Evolutionary conservation across 345 rosid genomes (phyloP).

Genomic region (Eucalyptus cloeziana): DNA sequence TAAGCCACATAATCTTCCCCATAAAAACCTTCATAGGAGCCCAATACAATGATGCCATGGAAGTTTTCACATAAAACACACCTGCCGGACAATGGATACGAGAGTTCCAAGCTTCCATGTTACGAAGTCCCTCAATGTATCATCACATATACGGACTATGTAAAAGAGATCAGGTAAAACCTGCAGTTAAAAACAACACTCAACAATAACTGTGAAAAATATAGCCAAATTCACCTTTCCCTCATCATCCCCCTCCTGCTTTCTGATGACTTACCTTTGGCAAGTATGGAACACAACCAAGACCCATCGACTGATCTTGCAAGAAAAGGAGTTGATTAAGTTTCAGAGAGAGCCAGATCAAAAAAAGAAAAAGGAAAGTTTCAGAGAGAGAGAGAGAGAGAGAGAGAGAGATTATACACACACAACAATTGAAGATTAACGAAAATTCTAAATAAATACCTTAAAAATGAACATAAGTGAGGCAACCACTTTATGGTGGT

Average conservation of each 20-base stretch:
- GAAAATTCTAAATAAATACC: conserved; percentile 20
- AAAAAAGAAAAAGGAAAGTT: too few relatives aligned
- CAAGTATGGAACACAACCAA: conserved; percentile 92
- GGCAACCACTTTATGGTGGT: conserved; percentile 97
- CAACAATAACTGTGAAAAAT: neutral
- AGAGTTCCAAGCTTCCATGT: conserved; percentile 99
- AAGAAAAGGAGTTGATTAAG: neutral
- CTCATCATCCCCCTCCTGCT: neutral
- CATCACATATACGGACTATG: conserved; percentile 90
- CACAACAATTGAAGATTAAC: neutral
- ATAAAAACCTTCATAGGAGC: neutral
- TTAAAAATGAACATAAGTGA: conserved; percentile 96
- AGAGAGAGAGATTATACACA: neutral
- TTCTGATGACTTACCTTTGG: conserved; percentile 61
- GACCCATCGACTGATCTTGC: conserved; percentile 95
- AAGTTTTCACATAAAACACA: conserved; percentile 15
- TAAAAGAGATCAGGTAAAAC: conserved; percentile 97
- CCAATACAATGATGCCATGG: neutral
- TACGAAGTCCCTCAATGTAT: conserved; percentile 78
- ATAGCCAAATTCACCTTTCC: neutral
- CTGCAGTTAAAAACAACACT: conserved; percentile 7
- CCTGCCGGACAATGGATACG: conserved; percentile 98
- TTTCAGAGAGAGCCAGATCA: neutral
- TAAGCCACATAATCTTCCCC: neutral
- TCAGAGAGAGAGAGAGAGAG: neutral